A percentile compares a stretch with the other conserved stretches of the same genome.
Conservation (phyloP, 345 rosid genomes). For the Citrus medica region DNA sequence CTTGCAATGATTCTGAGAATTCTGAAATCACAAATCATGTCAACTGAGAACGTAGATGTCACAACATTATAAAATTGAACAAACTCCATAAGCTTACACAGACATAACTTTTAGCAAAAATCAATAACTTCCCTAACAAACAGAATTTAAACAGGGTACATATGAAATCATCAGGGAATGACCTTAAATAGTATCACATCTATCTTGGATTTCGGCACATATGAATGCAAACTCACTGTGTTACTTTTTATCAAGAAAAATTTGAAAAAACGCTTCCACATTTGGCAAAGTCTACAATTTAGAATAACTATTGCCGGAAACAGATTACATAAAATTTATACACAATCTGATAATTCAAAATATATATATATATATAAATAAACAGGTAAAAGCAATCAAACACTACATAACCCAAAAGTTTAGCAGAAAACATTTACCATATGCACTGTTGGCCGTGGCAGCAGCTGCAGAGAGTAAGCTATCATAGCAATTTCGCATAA, state of each 20-base stretch:
- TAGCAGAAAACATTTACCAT: slow-evolving; percentile 41
- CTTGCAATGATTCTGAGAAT: slow-evolving; percentile 90
- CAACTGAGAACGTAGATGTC: background rate
- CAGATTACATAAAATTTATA: background rate
- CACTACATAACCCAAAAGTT: background rate
- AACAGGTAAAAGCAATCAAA: background rate
- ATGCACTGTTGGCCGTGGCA: slow-evolving; percentile 88
- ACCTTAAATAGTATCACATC: background rate
- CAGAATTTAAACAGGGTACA: background rate
- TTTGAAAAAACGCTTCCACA: background rate
- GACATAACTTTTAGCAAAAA: background rate
- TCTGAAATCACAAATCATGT: slow-evolving; percentile 41
- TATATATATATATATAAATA: background rate
- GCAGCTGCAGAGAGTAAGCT: slow-evolving; percentile 96
- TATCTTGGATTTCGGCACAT: background rate
- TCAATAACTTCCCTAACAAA: background rate
- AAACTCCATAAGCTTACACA: background rate
- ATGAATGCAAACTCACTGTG: background rate
- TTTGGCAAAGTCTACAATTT: background rate
- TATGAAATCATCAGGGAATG: background rate
- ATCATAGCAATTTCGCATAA: slow-evolving; percentile 90
- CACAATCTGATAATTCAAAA: background rate
- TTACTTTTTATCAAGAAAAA: background rate
- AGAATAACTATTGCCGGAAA: background rate
- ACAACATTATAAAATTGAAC: background rate